Percentiles rank a stretch among this genome's conserved stretches.
Evolutionary conservation across 2,329 filamentous ascomycete genomes (phyloP).

Genomic region (Cladosporium sp.): DNA sequence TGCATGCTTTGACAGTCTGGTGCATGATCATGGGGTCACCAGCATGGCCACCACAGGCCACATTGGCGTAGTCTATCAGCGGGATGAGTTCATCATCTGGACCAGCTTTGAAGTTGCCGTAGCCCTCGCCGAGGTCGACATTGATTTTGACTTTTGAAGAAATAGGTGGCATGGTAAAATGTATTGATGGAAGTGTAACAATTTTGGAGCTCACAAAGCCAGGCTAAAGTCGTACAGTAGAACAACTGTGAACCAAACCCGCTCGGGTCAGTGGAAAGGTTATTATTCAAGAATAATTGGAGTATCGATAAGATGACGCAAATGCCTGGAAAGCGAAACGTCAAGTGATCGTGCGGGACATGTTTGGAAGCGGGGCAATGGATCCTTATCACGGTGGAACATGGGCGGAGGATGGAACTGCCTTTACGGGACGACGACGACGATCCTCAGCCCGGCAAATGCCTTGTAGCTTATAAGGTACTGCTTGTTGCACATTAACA

Average conservation of each 20-base stretch:
- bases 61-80: conserved; percentile 62
- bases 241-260: neutral
- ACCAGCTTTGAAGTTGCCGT: conserved; percentile 53
- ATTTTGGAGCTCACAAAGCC: neutral
- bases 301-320: conserved; percentile 13
- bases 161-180: conserved; percentile 47
- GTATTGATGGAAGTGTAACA: neutral
- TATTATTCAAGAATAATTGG: neutral
- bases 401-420: neutral
- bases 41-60: conserved; percentile 53
- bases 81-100: conserved; percentile 63
- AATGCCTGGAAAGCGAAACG: neutral
- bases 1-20: conserved; percentile 59
- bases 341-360: conserved; percentile 1
- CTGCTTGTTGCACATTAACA: neutral
- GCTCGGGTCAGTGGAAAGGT: neutral
- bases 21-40: conserved; percentile 66
- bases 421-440: conserved; percentile 1
- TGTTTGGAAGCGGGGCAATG: conserved; percentile 10
- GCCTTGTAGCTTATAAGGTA: neutral
- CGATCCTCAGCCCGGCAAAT: conserved; percentile 1
- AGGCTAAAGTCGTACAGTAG: neutral
- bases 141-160: conserved; percentile 56
- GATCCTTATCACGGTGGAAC: neutral
- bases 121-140: conserved; percentile 55